Percentiles rank a stretch among this genome's conserved stretches.
phyloP scores from a whole-genome alignment of 768 basidiomycete species.

The Xerocomellus chrysenteron region DNA sequence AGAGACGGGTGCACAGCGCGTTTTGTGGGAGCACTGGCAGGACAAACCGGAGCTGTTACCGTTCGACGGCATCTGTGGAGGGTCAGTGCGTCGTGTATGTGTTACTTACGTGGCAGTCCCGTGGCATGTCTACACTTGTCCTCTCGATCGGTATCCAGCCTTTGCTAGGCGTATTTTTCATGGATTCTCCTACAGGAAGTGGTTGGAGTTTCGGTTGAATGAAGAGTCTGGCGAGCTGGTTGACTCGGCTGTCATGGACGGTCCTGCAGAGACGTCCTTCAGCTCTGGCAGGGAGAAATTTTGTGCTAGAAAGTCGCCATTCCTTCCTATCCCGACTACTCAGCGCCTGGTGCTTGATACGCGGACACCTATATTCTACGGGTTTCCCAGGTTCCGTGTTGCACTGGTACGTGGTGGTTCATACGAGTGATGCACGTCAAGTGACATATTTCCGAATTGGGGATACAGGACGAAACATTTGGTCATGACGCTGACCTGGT shows the following conservation, averaged over 20 bases:
- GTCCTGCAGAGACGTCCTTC: fast-evolving
- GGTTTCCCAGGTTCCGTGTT: background rate
- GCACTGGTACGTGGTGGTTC: background rate
- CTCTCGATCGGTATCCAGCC: background rate
- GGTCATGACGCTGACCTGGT: no score
- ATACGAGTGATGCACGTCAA: constrained; percentile 5
- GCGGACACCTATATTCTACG: background rate
- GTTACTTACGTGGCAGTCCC: background rate
- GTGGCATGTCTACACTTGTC: background rate
- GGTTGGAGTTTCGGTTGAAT: constrained; percentile 1
- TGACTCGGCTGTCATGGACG: background rate
- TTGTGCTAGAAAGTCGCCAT: background rate
- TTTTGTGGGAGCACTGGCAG: background rate
- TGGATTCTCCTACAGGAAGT: background rate
- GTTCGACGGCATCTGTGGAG: background rate
- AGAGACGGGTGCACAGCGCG: background rate
- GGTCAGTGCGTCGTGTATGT: background rate
- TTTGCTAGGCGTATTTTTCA: background rate
- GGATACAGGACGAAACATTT: background rate
- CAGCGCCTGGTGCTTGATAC: background rate
- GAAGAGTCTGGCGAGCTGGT: background rate
- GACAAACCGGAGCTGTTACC: background rate
- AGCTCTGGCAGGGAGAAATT: fast-evolving
- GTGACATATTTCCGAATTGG: background rate
- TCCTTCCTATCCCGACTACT: background rate